Base-by-base conservation (phyloP, 179 eudicot species). In the Beta lomatogona region DNA sequence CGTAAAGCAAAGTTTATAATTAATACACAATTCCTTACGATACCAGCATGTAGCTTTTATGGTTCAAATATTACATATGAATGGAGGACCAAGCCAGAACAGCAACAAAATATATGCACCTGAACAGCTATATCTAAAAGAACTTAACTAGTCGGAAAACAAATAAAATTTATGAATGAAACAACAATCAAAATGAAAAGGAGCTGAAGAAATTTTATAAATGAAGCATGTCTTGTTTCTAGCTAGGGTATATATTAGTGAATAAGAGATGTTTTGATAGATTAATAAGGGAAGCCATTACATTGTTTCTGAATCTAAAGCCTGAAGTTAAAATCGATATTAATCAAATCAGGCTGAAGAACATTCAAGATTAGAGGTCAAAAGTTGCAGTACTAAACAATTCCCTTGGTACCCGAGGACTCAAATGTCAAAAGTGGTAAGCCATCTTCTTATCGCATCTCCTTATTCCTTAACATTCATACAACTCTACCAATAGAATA, bases 321-420 rank as follows among this genome's bases (percentile, higher is more conserved):
- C 16, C 14, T 4, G n/a, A 68, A 41, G 50, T 68, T 41, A 44
- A 13, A 68, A 12, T 18, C 36, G 48, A 67, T 11, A 13, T 31
- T 67, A 36, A 68, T 68, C 52, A 68, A 66, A 68, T 68, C 50
- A 68, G 15, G 72, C 50, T 68, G 52, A 41, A 41, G n/a, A 68
- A 16, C 21, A 68, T 22, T 31, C 22, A 18, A 74, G 3, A 74
- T 18, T 25, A 16, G 48, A 16, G 77, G 19, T 57, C 25, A 10
- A 55, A 57, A 52, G 2, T 52, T 72, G n/a, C 36, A 48, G 54
- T 14, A 10, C 15, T 21, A 13, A 72, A 50, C 4, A 5, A 12
- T 5, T 70, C 48, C 13, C 73, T 22, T 8, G 28, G 5, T 50
- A 36, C 13, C 52, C 10, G 15, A 68, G 6, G 65, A 64, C 36